Evolutionary conservation across 2,329 filamentous ascomycete species (phyloP), one percentile per base, ranked within the genome.

Genomic region (Calonectria ilicicola): DNA sequence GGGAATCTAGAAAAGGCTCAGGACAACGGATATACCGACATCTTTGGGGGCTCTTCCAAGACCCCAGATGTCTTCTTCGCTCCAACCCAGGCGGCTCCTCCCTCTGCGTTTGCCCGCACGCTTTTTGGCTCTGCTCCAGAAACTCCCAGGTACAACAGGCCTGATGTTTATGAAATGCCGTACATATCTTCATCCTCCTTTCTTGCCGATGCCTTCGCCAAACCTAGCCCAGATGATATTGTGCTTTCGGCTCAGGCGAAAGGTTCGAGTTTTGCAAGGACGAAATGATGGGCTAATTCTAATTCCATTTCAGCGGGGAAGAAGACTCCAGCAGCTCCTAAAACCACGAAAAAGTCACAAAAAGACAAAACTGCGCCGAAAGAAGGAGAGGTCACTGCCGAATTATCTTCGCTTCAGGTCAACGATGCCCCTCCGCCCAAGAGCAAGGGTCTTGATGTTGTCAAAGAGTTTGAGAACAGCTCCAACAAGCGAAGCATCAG

Each of bases 141-240:
- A 23, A 72, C 69, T 56, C 72, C 73, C 60, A 80, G 79, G 70
- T 67, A 70, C 75, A 80, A 78, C 35, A 81, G 76, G 69, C 81
- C 79, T 46, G 79, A 83, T 72, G 67, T 83, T 65, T 85, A 82
- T 77, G 80, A 84, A 49, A 84, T 90, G 79, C 89, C 89, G 65
- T 90, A 90, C 72, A 84, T 87, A 77, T 84, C 84, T 17, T 87
- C 87, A 47, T 84, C 87, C 35, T 84, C 85, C 69, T 87, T 87
- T 82, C 81, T 87, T 84, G 81, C 87, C 80, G 87, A 91, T 81
- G 91, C 92, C 72, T 98, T 98, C 86, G 88, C 93, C 87, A 91
- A 92, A 82, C 96, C 96, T 68, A 98, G 96, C 85, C 96, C 96
- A 77, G 96, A 98, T 86, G 96, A 98, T 83, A 86, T 97, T 81